Conservation (phyloP, 257 asterid genomes). For the Solanum neorickii region DNA sequence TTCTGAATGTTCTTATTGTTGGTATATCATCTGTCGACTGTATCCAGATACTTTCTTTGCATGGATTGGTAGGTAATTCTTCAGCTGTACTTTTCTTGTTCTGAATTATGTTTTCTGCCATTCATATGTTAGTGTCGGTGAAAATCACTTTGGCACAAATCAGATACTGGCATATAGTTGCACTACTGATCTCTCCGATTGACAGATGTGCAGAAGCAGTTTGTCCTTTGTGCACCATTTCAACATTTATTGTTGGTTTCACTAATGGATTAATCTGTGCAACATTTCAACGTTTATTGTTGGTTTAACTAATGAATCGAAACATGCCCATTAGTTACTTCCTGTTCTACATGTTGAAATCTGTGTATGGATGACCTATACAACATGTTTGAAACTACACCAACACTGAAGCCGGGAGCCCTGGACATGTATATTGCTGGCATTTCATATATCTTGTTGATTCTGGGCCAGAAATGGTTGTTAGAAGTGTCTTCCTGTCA, state of each 20-base stretch:
- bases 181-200: neutral
- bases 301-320: neutral
- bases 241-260: neutral
- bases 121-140: neutral
- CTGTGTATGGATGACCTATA: neutral
- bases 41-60: slow-evolving; percentile 78
- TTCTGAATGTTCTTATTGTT: slow-evolving; percentile 71
- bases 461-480: neutral
- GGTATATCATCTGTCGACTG: slow-evolving; percentile 76
- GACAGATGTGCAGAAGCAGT: neutral
- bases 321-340: neutral
- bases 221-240: neutral
- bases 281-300: neutral
- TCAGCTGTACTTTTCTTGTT: slow-evolving; percentile 1
- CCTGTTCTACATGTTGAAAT: neutral
- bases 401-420: neutral
- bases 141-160: neutral
- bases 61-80: slow-evolving; percentile 85
- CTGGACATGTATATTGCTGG: neutral
- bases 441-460: neutral
- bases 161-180: neutral
- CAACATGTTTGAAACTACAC: neutral
- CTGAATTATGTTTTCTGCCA: neutral
- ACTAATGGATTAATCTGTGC: neutral
- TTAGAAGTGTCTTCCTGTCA: neutral